Evolutionary conservation across 805 yeast species (phyloP), one percentile per base, ranked within the genome.

Genomic region (Pichia cephalocereana): DNA sequence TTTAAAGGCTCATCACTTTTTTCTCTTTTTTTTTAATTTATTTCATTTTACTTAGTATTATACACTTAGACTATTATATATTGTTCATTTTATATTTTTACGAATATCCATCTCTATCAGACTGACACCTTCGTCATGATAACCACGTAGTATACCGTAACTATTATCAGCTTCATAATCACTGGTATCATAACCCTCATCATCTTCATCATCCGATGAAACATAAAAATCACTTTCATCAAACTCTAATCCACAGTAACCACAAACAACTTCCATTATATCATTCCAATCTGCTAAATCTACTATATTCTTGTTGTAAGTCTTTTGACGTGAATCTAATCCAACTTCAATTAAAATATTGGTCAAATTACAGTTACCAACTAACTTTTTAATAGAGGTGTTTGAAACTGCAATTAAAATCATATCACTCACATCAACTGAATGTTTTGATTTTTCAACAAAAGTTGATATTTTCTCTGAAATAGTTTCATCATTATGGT

Each of bases 181-280:
- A 23, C 23, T 26, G n/a, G 38, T 52, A 19, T 34, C 39, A 27
- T 32, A 8, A 27, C 30, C 50, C 15, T 39, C 47, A 6, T 34
- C n/a, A 15, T 34, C 37, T 3, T 56, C 48, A 8, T 36, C 42
- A 17, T 46, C 44, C 2, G 55, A 45, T 12, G 54, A 50, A 32
- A 49, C 42, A 30, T 60, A 63, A 45, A 64, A 64, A 50, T 63
- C 67, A 41, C 63, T 57, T 15, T 64, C 66, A 40, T 64, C 69
- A 53, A 66, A 66, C 37, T 65, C 69, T 19, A 66, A 47, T 1
- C 64, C 67, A 32, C 63, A 57, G 14, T 48, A 45, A 7, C 50
- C 49, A 46, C 69, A 66, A 6, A 66, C 57, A 2, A 58, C 59
- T 40, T 66, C 70, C 70, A 66, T 66, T 1, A 59, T 62, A 40